Evolutionary conservation across 176 grass and related monocot genomes (phyloP), one percentile per base, ranked within the genome.

Genomic region (Triticum urartu): DNA sequence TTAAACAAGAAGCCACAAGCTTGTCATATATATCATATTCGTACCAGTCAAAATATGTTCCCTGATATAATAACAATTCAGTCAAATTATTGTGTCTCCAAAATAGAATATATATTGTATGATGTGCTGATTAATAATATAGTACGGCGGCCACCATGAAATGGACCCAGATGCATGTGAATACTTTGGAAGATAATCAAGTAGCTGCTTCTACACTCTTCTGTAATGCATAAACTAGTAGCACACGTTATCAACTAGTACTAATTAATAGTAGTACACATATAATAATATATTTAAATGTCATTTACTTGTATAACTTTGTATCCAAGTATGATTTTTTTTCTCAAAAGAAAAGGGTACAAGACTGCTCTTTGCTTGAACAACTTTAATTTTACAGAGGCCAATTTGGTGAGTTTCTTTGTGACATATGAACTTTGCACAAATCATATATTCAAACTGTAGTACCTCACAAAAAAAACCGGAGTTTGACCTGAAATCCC

Each of bases 131-230:
- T 32, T 70, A 30, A 58, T 24, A 80, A 68, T 86, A 67, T 64
- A 77, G 39, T 30, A 70, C 25, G 72, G 42, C 45, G 39, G 48
- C 75, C 52, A 83, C 62, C 3, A 64, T 25, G 73, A 85, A 81
- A 64, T 77, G 47, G 85, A 22, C 77, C 81, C 70, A 39, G 54
- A 39, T 70, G 75, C 85, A 90, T 84, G 77, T 85, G 76, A 77
- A 77, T 68, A 64, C 77, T 81, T 84, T 85, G 81, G 81, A 84
- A 84, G 52, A 38, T 66, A 87, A 65, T 79, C 25, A 78, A 54
- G 43, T 75, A 74, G 30, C 34, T 79, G 43, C 75, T 60, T 90
- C 79, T 79, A 87, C 84, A 90, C 89, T 33, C 84, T 90, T 90
- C 84, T 5, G 8, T 26, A 40, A 58, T n/a, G 62, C 13, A 75